Evolutionary conservation across 495 filamentous ascomycete genomes (phyloP).

Genomic region (Pyronema domesticum): DNA sequence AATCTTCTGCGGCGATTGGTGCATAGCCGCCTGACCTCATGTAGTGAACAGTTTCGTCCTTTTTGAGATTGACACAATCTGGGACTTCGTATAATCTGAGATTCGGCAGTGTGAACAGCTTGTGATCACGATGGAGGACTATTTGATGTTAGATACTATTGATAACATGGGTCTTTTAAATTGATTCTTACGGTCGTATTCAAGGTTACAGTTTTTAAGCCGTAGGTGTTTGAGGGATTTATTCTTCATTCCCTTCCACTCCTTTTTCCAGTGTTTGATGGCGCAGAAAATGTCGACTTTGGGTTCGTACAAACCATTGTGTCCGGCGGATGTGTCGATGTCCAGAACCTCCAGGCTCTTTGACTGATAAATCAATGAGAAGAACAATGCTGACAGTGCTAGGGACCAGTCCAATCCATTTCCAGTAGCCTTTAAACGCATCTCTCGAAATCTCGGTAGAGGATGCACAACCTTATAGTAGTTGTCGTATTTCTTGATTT

Average conservation of each 20-base stretch:
- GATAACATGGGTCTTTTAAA: neutral
- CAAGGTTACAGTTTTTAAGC: neutral
- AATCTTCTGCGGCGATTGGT: neutral
- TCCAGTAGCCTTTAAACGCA: neutral
- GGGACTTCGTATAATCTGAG: neutral
- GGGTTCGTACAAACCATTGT: too few relatives aligned
- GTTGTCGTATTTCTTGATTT: neutral
- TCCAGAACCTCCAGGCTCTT: neutral
- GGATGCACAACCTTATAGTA: neutral
- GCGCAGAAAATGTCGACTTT: neutral
- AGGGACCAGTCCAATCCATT: too few relatives aligned
- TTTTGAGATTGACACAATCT: neutral
- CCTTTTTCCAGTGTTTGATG: neutral
- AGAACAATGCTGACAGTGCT: neutral
- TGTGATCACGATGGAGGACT: neutral
- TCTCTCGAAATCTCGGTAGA: neutral
- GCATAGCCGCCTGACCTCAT: neutral
- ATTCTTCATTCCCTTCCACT: neutral
- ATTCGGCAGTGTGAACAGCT: neutral
- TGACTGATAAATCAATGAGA: neutral
- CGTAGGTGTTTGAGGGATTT: neutral
- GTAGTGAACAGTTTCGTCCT: neutral
- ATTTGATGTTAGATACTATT: too few relatives aligned
- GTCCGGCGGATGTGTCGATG: too few relatives aligned
- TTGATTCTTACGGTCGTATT: neutral